Conservation (phyloP, 129 eudicot genomes). For the Artemisia tridentata region DNA sequence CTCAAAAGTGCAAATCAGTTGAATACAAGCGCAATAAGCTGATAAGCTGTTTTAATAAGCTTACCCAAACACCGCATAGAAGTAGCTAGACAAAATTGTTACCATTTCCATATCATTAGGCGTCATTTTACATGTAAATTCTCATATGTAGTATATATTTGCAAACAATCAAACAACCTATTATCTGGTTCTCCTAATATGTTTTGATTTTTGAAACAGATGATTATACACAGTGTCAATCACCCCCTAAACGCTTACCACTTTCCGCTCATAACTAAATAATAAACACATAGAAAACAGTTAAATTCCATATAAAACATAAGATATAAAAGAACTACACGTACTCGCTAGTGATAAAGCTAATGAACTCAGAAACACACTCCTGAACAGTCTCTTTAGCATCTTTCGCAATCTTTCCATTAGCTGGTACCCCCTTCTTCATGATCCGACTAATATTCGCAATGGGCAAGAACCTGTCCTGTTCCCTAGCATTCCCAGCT, state of each 20-base stretch:
- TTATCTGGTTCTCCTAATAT: too few relatives aligned
- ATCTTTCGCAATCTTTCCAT: conserved; percentile 73
- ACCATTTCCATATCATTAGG: too few relatives aligned
- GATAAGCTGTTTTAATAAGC: too few relatives aligned
- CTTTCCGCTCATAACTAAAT: not conserved
- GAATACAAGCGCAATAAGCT: too few relatives aligned
- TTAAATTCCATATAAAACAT: not conserved
- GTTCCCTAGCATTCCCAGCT: conserved; percentile 25
- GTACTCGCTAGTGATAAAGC: conserved; percentile 81
- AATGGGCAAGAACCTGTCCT: conserved; percentile 71
- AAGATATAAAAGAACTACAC: not conserved
- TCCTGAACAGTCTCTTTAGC: conserved; percentile 84
- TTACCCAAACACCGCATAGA: too few relatives aligned
- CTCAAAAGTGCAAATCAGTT: too few relatives aligned
- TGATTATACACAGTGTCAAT: too few relatives aligned
- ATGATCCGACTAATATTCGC: conserved; percentile 79
- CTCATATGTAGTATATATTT: too few relatives aligned
- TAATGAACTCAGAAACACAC: conserved; percentile 77
- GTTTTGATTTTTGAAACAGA: too few relatives aligned
- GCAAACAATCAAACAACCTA: too few relatives aligned
- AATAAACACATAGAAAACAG: not conserved
- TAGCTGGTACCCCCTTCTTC: conserved; percentile 67
- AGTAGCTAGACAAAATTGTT: too few relatives aligned
- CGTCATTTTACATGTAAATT: too few relatives aligned
- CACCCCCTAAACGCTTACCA: not conserved